A percentile compares a stretch with the other conserved stretches of the same genome.
These are phyloP conservation scores for Amanita subjunquillea DNA, from an alignment of 768 basidiomycete genomes.

Conservation along the genomic window DNA sequence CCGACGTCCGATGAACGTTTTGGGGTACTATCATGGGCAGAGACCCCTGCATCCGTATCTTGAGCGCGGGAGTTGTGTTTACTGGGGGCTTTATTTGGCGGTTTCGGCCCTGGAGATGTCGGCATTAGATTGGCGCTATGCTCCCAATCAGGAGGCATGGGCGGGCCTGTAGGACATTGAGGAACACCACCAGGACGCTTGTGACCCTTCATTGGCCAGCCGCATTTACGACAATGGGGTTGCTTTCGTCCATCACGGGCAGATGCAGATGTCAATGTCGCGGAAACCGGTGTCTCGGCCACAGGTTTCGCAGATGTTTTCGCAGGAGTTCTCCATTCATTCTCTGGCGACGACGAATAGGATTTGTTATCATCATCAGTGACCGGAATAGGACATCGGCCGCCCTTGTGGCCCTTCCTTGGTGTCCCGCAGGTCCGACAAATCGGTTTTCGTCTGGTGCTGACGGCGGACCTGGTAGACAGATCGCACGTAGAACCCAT, in stretches of 20 bases:
- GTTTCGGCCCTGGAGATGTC: background rate
- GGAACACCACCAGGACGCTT: background rate
- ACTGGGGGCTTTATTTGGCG: background rate
- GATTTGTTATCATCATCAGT: background rate
- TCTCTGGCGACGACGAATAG: background rate
- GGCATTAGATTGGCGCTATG: background rate
- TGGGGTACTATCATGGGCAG: background rate
- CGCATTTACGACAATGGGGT: background rate
- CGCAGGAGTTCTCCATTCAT: background rate
- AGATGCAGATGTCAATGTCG: background rate
- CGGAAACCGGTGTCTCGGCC: background rate
- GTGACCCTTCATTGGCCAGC: constrained; percentile 4
- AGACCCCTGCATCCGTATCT: background rate
- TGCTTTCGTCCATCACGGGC: background rate
- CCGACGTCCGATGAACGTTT: background rate
- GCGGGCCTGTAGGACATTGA: background rate
- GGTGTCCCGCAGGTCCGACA: background rate
- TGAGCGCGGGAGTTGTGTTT: background rate
- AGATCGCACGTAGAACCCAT: background rate
- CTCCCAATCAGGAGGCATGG: background rate
- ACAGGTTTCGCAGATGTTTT: background rate
- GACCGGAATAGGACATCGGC: background rate
- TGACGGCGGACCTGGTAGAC: background rate
- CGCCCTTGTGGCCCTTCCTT: constrained; percentile 1
- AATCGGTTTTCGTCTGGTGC: background rate